phyloP scores from a whole-genome alignment of 768 basidiomycete genomes.

The Mrakia blollopis region DNA sequence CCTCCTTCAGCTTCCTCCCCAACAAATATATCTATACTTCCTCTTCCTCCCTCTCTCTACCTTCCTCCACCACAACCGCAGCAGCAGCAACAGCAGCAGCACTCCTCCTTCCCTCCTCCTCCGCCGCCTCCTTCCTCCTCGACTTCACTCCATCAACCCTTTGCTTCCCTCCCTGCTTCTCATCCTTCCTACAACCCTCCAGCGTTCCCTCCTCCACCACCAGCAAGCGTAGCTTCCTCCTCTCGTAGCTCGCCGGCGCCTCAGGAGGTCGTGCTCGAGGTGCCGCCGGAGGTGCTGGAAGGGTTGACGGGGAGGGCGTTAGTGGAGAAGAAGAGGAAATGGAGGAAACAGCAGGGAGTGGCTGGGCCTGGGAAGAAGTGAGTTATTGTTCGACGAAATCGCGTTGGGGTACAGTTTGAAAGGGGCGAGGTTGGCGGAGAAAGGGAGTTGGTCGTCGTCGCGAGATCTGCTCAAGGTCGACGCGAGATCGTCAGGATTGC shows the following conservation, averaged over 20 bases:
- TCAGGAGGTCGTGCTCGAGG: neutral
- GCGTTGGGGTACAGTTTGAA: too few relatives aligned
- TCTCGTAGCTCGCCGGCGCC: neutral
- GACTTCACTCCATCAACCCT: neutral
- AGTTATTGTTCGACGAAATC: neutral
- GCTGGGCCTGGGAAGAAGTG: slow-evolving; percentile 6
- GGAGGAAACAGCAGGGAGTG: slow-evolving; percentile 8
- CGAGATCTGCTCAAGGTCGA: neutral
- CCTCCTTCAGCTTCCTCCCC: neutral
- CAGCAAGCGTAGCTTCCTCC: slow-evolving; percentile 1
- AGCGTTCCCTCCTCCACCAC: neutral
- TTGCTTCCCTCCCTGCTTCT: neutral
- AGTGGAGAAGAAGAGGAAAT: slow-evolving; percentile 13
- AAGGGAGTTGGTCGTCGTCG: too few relatives aligned
- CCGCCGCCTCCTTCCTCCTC: neutral
- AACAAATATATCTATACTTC: neutral
- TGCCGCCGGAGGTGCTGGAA: slow-evolving; percentile 2
- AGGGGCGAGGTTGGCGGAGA: neutral
- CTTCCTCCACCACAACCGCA: neutral
- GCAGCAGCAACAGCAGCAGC: too few relatives aligned
- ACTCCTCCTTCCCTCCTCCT: neutral
- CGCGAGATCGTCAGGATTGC: too few relatives aligned
- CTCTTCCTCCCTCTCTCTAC: neutral
- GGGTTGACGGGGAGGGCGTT: neutral
- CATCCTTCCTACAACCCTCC: neutral